Percentiles rank a stretch among this genome's conserved stretches.
phyloP scores from a whole-genome alignment of 768 basidiomycete genomes.

The Rickenella mellea region DNA sequence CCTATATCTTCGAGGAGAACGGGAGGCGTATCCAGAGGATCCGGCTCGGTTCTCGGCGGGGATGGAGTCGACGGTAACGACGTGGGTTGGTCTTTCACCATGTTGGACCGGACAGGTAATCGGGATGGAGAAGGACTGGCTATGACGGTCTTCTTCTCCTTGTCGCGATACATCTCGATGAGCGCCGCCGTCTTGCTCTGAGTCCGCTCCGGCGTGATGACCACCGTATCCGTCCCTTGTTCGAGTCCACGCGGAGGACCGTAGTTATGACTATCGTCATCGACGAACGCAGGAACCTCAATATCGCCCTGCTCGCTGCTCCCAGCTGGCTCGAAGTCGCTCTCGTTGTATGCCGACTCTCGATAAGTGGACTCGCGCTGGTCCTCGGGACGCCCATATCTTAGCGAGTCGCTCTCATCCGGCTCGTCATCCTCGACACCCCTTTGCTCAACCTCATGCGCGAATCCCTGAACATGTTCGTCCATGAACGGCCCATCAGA shows the following conservation, averaged over 20 bases:
- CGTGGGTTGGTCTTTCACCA: neutral
- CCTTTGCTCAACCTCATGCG: conserved; percentile 17
- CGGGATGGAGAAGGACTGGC: conserved; percentile 17
- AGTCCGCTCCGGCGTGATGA: conserved; percentile 3
- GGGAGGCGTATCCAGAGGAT: conserved; percentile 13
- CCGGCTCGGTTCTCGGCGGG: conserved; percentile 16
- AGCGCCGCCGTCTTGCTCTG: conserved; percentile 62
- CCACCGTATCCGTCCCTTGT: conserved; percentile 19
- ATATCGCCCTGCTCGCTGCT: conserved; percentile 13
- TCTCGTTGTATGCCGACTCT: neutral
- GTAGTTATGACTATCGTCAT: conserved; percentile 13
- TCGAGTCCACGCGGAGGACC: conserved; percentile 10
- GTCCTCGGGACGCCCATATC: too few species aligned
- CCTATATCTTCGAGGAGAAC: conserved; percentile 37
- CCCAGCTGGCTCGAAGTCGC: neutral
- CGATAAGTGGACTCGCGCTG: too few species aligned
- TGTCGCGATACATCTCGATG: conserved; percentile 81
- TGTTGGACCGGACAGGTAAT: conserved; percentile 22
- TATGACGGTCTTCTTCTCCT: conserved; percentile 33
- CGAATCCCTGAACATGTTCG: conserved; percentile 31
- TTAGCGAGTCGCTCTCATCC: conserved; percentile 23
- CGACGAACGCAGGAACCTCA: conserved; percentile 20
- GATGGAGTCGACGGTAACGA: conserved; percentile 8
- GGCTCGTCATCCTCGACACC: conserved; percentile 25
- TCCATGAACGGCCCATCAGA: conserved; percentile 4